phyloP scores from a whole-genome alignment of 495 filamentous ascomycete species.

The Elasticomyces elasticus region DNA sequence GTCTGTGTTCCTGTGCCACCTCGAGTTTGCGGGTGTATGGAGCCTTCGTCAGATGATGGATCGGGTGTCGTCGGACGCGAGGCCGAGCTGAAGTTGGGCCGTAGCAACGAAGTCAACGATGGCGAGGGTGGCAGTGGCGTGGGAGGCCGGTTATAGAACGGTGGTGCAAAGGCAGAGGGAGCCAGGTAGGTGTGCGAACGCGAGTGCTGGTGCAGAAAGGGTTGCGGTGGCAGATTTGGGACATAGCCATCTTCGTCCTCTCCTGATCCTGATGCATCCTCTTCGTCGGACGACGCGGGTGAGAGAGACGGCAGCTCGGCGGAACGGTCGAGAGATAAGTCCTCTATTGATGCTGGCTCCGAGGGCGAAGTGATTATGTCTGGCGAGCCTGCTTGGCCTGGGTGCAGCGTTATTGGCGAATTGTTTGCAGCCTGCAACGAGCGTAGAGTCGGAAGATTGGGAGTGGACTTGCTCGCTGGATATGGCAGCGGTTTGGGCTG shows the following conservation, averaged over 20 bases:
- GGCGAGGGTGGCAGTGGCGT: conserved; percentile 82
- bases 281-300: conserved; percentile 13
- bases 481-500: conserved; percentile 10
- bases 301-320: conserved; percentile 16
- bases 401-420: not conserved
- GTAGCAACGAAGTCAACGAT: conserved; percentile 87
- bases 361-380: conserved; percentile 25
- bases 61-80: conserved; percentile 76
- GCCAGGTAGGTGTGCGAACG: conserved; percentile 29
- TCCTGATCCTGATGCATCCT: conserved; percentile 11
- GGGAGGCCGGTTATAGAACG: conserved; percentile 40
- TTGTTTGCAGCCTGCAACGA: conserved; percentile 12
- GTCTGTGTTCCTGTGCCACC: conserved; percentile 20
- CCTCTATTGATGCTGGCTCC: conserved; percentile 27
- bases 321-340: conserved; percentile 22
- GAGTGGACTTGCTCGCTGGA: conserved; percentile 31
- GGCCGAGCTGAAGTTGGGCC: conserved; percentile 56
- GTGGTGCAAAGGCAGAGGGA: conserved; percentile 30
- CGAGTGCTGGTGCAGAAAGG: conserved; percentile 21
- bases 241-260: conserved; percentile 16
- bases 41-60: conserved; percentile 70
- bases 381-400: conserved; percentile 13
- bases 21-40: conserved; percentile 48
- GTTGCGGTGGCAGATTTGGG: conserved; percentile 20
- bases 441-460: conserved; percentile 30